These are phyloP conservation scores for Salix exigua DNA, from an alignment of 345 rosid genomes.

Conservation along the genomic window DNA sequence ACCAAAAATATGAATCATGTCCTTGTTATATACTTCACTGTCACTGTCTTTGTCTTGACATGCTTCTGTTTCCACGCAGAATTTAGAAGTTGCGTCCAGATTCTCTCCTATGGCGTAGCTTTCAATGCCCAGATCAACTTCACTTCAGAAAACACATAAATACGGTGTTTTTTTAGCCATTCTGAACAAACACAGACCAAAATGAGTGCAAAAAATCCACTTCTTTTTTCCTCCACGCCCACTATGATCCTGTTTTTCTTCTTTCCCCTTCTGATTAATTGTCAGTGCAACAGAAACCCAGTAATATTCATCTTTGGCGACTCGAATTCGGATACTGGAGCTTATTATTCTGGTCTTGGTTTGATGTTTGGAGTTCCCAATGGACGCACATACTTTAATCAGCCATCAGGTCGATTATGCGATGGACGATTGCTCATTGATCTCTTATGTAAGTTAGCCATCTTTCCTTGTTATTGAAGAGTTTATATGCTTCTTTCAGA, in stretches of 20 bases:
- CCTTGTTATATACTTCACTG: not conserved
- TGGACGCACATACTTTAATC: conserved; percentile 47
- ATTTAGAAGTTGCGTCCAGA: not conserved
- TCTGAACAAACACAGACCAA: not conserved
- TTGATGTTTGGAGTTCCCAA: conserved; percentile 38
- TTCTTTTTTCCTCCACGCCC: too few relatives aligned
- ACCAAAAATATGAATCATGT: not conserved
- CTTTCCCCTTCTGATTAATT: conserved; percentile 18
- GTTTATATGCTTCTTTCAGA: not conserved
- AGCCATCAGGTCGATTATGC: conserved; percentile 31
- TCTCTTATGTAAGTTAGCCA: conserved; percentile 38
- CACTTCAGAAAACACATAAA: not conserved
- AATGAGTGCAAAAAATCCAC: not conserved
- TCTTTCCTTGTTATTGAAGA: not conserved
- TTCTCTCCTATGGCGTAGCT: not conserved
- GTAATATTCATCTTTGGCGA: conserved; percentile 23
- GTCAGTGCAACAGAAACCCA: conserved; percentile 27
- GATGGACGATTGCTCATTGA: conserved; percentile 60
- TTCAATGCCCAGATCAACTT: not conserved
- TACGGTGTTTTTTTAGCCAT: not conserved
- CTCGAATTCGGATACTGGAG: conserved; percentile 30
- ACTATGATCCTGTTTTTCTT: not conserved
- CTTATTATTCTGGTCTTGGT: conserved; percentile 18
- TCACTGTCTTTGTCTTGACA: not conserved
- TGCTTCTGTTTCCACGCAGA: not conserved